A percentile compares a stretch with the other conserved stretches of the same genome.
Conservation (phyloP, 73 alveolate species). For the Halteria grandinella region DNA sequence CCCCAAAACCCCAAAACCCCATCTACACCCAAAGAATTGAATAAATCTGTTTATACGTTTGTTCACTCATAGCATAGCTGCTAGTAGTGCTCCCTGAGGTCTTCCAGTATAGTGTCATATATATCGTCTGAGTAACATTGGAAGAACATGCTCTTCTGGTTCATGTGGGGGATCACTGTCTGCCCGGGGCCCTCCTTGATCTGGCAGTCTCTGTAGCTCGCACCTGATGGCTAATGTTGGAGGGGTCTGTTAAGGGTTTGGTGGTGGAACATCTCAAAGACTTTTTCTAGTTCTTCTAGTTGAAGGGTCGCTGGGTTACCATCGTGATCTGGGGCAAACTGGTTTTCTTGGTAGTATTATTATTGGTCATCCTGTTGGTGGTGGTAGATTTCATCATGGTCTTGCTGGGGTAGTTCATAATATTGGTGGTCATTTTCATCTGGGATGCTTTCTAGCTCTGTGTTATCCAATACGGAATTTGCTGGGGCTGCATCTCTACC, state of each 20-base stretch:
- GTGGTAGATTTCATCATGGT: too few species aligned
- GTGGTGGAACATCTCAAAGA: conserved; percentile 28
- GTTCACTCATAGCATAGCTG: too few species aligned
- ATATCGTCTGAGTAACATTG: conserved; percentile 56
- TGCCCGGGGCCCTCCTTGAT: conserved; percentile 12
- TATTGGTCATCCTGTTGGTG: not conserved
- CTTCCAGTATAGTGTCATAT: conserved; percentile 48
- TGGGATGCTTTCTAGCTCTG: conserved; percentile 44
- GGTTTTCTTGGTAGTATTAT: not conserved
- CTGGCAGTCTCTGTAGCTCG: not conserved
- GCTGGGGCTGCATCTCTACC: not conserved
- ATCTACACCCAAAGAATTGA: too few species aligned
- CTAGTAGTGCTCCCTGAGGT: conserved; percentile 17
- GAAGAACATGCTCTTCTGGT: conserved; percentile 39
- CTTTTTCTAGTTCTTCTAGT: conserved; percentile 37
- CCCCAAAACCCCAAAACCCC: too few species aligned
- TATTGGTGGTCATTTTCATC: conserved; percentile 54
- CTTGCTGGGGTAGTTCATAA: not conserved
- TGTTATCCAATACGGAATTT: conserved; percentile 4
- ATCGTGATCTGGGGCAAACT: not conserved
- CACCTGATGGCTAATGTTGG: not conserved
- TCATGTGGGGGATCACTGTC: conserved; percentile 40
- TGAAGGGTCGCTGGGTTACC: not conserved
- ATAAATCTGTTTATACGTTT: too few species aligned
- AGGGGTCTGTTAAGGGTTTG: not conserved